These are phyloP conservation scores for Blastobotrys buckinghamii DNA, from an alignment of 1,139 yeast species.

Conservation along the genomic window DNA sequence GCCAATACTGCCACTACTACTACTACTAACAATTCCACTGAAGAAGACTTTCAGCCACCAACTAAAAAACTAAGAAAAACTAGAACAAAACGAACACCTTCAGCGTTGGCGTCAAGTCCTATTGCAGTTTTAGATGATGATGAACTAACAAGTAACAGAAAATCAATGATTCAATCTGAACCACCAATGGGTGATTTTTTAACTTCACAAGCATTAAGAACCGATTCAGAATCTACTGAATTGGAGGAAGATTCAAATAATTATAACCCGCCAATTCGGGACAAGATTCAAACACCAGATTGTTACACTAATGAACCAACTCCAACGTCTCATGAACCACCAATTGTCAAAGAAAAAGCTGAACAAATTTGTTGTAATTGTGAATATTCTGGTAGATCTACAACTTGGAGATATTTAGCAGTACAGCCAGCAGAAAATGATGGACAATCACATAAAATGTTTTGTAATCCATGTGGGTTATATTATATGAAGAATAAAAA, in stretches of 20 bases:
- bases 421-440: slow-evolving; percentile 8
- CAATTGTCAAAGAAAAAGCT: not conserved
- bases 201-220: not conserved
- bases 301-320: not conserved
- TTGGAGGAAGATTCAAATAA: not conserved
- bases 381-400: slow-evolving; percentile 15
- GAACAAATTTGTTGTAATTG: not conserved
- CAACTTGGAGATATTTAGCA: slow-evolving; percentile 33
- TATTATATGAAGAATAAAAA: slow-evolving; percentile 29
- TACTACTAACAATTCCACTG: not conserved
- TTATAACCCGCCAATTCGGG: not conserved
- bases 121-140: not conserved
- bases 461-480: slow-evolving; percentile 38
- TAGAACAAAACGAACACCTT: not conserved
- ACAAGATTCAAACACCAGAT: not conserved
- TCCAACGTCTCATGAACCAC: not conserved
- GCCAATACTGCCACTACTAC: not conserved
- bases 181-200: not conserved
- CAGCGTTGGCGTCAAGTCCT: not conserved
- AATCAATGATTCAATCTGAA: not conserved
- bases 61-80: not conserved
- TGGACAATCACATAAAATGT: slow-evolving; percentile 18
- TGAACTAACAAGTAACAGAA: not conserved
- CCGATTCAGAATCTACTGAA: not conserved
- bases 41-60: not conserved